These are phyloP conservation scores for Daldinia sp. DNA, from an alignment of 2,329 filamentous ascomycete species.

Conservation along the genomic window DNA sequence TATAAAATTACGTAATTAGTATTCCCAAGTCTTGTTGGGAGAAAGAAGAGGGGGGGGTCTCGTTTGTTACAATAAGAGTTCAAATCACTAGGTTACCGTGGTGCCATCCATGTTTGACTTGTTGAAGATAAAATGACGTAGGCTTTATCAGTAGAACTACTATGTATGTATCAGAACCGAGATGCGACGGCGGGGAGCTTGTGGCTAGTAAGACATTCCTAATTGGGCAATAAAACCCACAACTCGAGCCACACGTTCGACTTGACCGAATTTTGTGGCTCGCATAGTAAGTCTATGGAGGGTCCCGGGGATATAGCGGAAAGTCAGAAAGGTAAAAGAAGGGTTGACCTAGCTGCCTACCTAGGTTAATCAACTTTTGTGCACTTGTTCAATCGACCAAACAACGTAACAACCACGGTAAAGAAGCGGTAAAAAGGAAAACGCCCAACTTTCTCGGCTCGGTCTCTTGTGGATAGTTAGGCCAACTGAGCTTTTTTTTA, in stretches of 20 bases:
- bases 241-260: background rate
- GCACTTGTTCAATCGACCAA: background rate
- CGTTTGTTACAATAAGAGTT: no score
- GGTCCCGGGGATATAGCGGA: background rate
- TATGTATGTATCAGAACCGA: background rate
- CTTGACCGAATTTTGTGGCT: background rate
- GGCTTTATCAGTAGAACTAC: no score
- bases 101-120: no score
- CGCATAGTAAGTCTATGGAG: constrained; percentile 1
- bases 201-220: background rate
- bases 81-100: no score
- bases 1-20: no score
- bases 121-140: background rate
- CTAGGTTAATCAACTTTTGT: constrained; percentile 2
- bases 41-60: no score
- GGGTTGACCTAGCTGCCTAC: constrained; percentile 3
- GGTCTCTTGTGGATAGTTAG: background rate
- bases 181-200: background rate
- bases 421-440: constrained; percentile 9
- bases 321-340: background rate
- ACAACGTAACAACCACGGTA: constrained; percentile 3
- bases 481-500: background rate
- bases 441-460: background rate
- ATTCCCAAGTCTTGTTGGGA: no score
- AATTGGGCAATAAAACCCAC: background rate